Evolutionary conservation across 768 basidiomycete genomes (phyloP), one percentile per base, ranked within the genome.

Genomic region (Suillus subluteus): DNA sequence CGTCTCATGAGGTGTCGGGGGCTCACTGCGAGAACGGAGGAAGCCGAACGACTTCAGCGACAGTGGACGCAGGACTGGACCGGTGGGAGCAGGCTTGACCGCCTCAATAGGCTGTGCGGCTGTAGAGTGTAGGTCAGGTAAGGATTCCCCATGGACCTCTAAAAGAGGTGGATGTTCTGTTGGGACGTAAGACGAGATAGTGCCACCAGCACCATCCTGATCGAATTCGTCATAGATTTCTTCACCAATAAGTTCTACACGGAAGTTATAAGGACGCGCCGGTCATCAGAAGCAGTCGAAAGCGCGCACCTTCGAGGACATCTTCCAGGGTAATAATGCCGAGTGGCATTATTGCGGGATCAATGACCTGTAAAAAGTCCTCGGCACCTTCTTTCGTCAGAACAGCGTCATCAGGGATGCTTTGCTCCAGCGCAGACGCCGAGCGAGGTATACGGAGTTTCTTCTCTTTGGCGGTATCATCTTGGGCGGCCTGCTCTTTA

Each of bases 281-380:
- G 6, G 54, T 16, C 12, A 44, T 21, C 6, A n/a, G 11, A 6
- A 48, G 23, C 4, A 6, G 59, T 26, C 23, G 38, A 65, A 37
- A 26, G 11, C 48, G 71, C 73, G 26, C 62, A 91, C 92, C 92
- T 86, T 97, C 95, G 12, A 97, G 82, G 11, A 97, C 92, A 69
- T 97, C 95, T 78, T 97, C 95, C 2, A 97, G 84, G 0, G 95
- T 97, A 67, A 97, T 96, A 71, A 97, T 94, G 61, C 95, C 95
- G 32, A 96, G 82, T 3, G 94, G 94, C 82, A 90, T 91, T 41
- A 95, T 83, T 23, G 89, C 88, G 0, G 90, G 92, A 74, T 96
- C 94, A 63, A 95, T 85, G 48, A 85, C 86, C 81, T 91, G 89
- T 75, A 96, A 80, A 79, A 95, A 95, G 87, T 91, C 88, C n/a